Conservation (phyloP, 1,139 yeast species). For the Candida dubliniensis region DNA sequence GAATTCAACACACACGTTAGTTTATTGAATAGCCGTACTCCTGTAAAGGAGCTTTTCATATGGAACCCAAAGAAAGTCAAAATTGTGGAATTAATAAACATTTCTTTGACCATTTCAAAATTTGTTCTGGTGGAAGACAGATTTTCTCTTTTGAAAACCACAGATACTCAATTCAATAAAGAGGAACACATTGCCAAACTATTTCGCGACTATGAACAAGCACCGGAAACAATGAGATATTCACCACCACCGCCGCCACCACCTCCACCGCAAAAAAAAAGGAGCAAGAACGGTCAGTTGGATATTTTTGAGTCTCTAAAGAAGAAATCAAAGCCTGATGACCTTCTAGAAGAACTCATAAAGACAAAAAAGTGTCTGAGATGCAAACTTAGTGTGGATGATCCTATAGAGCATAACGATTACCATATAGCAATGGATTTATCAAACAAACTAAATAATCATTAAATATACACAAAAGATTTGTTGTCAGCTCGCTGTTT, state of each 20-base stretch:
- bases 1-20: conserved; percentile 25
- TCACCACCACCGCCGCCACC: not conserved
- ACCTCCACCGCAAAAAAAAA: not conserved
- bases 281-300: not conserved
- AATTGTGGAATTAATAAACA: conserved; percentile 49
- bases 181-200: conserved; percentile 17
- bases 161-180: conserved; percentile 3
- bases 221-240: not conserved
- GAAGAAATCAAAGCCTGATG: conserved; percentile 11
- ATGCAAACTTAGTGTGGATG: conserved; percentile 27
- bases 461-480: not conserved
- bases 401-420: conserved; percentile 43
- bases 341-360: conserved; percentile 19
- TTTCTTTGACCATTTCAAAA: conserved; percentile 53
- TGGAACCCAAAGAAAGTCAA: conserved; percentile 22
- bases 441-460: conserved; percentile 28
- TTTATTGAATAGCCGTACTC: conserved; percentile 32
- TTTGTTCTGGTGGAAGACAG: conserved; percentile 45
- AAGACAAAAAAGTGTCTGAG: conserved; percentile 23
- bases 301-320: conserved; percentile 26
- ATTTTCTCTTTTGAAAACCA: no score
- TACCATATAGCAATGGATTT: conserved; percentile 42
- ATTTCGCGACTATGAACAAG: conserved; percentile 16
- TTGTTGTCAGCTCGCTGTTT: no score
- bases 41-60: conserved; percentile 33